Percentiles rank a stretch among this genome's conserved stretches.
phyloP scores from a whole-genome alignment of 177 flowering plant genomes.

The Vitis hybrid region DNA sequence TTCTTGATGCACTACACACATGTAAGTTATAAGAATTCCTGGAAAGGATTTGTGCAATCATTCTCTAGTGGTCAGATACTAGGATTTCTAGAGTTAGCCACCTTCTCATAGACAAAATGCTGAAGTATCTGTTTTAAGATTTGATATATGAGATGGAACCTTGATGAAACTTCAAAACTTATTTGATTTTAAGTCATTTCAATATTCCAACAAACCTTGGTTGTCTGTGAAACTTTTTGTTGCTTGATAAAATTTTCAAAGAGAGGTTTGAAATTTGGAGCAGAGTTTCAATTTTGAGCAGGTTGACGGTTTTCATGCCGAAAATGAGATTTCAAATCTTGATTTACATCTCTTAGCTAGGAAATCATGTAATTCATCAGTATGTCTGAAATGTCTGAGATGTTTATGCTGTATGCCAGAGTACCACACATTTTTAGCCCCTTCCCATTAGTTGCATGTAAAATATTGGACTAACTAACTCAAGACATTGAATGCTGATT shows the following conservation, averaged over 20 bases:
- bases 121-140: not conserved
- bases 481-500: constrained; percentile 1
- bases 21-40: no score
- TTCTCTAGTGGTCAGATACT: not conserved
- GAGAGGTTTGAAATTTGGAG: not conserved
- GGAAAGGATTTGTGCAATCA: not conserved
- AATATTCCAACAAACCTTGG: not conserved
- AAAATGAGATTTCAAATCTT: not conserved
- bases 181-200: not conserved
- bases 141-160: not conserved
- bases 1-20: not conserved
- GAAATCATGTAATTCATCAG: no score
- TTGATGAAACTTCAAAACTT: not conserved
- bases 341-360: not conserved
- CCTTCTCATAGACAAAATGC: not conserved
- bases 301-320: not conserved
- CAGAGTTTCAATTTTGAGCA: not conserved
- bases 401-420: not conserved
- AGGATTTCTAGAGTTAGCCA: not conserved
- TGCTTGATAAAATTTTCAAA: not conserved
- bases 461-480: constrained; percentile 9
- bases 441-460: not conserved
- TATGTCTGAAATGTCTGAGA: not conserved
- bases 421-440: not conserved
- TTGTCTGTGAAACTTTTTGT: not conserved